phyloP scores from a whole-genome alignment of 2,329 filamentous ascomycete genomes.

The Colletotrichum phormii region DNA sequence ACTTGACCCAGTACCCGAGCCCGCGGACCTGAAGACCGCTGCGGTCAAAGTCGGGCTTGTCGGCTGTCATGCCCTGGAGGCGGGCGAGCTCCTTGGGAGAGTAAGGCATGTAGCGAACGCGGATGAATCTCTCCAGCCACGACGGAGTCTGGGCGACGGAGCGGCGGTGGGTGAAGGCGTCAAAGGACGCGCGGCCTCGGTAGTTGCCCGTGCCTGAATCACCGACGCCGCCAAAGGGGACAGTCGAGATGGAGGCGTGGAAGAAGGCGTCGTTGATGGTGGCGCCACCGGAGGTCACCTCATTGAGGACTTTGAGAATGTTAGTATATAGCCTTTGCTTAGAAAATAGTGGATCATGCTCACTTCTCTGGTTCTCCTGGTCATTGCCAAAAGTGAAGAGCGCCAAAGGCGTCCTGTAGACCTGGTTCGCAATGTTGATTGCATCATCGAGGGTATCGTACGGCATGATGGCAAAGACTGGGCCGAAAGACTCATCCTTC shows the following conservation, averaged over 20 bases:
- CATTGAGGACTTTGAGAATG: conserved; percentile 63
- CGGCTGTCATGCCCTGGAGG: conserved; percentile 54
- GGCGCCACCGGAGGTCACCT: conserved; percentile 76
- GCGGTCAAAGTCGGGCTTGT: conserved; percentile 72
- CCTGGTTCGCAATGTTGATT: conserved; percentile 81
- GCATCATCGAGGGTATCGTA: conserved; percentile 86
- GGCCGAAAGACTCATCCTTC: conserved; percentile 92
- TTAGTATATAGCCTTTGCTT: conserved; percentile 10
- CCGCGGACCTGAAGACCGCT: conserved; percentile 64
- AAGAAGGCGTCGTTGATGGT: conserved; percentile 69
- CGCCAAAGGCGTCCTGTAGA: conserved; percentile 86
- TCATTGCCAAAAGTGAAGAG: conserved; percentile 89
- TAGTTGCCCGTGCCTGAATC: conserved; percentile 82
- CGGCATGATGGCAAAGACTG: conserved; percentile 86
- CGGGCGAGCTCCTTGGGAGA: conserved; percentile 56
- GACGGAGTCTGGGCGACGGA: conserved; percentile 70
- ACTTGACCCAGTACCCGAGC: conserved; percentile 63
- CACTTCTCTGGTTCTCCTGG: conserved; percentile 79
- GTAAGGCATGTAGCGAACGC: conserved; percentile 77
- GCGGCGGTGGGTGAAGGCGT: conserved; percentile 72
- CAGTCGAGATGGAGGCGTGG: conserved; percentile 72
- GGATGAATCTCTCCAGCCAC: conserved; percentile 76
- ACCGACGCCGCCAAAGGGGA: conserved; percentile 87
- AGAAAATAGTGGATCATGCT: conserved; percentile 39
- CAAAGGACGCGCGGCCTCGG: conserved; percentile 80